phyloP scores from a whole-genome alignment of 176 grass and related monocot species.

The Phragmites australis region DNA sequence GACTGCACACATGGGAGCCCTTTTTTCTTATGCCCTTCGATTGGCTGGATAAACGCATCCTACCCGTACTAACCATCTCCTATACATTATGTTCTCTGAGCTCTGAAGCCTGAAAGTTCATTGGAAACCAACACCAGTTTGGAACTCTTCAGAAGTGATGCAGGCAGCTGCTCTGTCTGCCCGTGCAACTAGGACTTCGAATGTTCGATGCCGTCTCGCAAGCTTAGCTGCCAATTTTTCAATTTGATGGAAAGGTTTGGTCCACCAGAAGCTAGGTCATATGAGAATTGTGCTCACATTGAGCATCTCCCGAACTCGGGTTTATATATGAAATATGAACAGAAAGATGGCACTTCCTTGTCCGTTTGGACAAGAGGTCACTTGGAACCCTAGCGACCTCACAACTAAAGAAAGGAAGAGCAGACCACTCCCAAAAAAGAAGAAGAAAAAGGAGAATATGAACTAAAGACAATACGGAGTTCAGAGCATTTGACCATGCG shows the following conservation, averaged over 20 bases:
- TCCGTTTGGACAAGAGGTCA: conserved; percentile 38
- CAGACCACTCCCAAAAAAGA: not conserved
- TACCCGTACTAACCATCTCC: conserved; percentile 19
- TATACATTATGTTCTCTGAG: conserved; percentile 9
- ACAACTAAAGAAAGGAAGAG: conserved; percentile 39
- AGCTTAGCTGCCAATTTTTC: conserved; percentile 30
- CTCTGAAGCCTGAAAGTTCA: not conserved
- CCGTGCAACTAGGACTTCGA: conserved; percentile 11
- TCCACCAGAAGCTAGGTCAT: conserved; percentile 25
- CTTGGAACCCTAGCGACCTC: conserved; percentile 31
- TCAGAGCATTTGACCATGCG: not conserved
- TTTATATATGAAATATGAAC: conserved; percentile 41
- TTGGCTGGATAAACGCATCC: conserved; percentile 11
- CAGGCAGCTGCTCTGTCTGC: conserved; percentile 29
- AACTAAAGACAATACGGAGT: not conserved
- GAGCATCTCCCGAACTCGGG: conserved; percentile 23
- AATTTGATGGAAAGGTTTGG: conserved; percentile 46
- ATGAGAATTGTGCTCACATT: not conserved
- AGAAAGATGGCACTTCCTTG: conserved; percentile 50
- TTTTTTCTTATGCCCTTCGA: conserved; percentile 22
- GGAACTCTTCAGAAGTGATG: conserved; percentile 25
- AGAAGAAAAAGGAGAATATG: not conserved
- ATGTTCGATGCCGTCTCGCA: conserved; percentile 23
- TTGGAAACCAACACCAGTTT: conserved; percentile 13
- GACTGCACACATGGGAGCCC: not conserved